A percentile compares a stretch with the other conserved stretches of the same genome.
Conservation (phyloP, 2,329 filamentous ascomycete species). For the Dactylellina sp. region DNA sequence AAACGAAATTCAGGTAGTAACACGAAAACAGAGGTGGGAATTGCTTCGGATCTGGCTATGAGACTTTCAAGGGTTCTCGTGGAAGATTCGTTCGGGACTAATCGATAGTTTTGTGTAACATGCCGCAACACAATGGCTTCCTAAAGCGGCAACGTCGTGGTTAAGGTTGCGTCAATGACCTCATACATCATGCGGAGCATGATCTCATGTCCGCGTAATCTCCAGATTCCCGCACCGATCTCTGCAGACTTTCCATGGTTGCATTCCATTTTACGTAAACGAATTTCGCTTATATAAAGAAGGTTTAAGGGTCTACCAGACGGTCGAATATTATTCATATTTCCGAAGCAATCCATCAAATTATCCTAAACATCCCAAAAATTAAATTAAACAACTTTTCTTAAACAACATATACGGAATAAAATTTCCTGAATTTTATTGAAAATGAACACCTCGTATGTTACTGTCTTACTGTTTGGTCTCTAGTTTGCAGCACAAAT, state of each 20-base stretch:
- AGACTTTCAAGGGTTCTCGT: too few relatives aligned
- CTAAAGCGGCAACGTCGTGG: slow-evolving; percentile 22
- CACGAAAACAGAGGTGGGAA: too few relatives aligned
- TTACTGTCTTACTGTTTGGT: neutral
- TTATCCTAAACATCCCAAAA: neutral
- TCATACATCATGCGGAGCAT: slow-evolving; percentile 37
- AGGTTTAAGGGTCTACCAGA: neutral
- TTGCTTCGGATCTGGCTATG: too few relatives aligned
- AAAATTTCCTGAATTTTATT: neutral
- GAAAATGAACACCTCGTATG: slow-evolving; percentile 12
- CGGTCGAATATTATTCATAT: neutral
- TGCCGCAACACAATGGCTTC: slow-evolving; percentile 29
- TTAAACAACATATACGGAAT: neutral
- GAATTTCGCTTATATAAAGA: slow-evolving; percentile 8
- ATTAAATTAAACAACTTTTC: neutral
- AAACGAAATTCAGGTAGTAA: neutral
- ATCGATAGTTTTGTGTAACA: slow-evolving; percentile 27
- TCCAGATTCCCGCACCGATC: neutral
- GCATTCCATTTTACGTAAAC: neutral
- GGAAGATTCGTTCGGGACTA: neutral
- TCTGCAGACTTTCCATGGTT: too few relatives aligned
- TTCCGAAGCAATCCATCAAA: neutral
- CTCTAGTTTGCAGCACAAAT: neutral
- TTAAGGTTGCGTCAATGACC: slow-evolving; percentile 32
- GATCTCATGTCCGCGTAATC: slow-evolving; percentile 50